Conservation (phyloP, 2,329 filamentous ascomycete species). For the Rutstroemia sydowiana region DNA sequence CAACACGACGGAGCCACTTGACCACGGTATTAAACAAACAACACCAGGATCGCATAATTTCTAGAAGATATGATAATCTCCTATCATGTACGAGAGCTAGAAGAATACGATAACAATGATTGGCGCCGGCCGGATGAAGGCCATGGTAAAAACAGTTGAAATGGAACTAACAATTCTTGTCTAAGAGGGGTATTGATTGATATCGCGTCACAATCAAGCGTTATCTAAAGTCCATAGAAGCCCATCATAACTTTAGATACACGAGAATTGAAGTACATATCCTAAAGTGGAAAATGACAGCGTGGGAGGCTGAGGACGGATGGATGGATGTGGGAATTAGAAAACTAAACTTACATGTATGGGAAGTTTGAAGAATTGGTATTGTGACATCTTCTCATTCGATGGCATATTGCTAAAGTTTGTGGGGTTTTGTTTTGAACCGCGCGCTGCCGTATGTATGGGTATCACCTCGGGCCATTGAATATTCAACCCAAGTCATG, state of each 20-base stretch:
- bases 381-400: slow-evolving; percentile 1
- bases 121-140: slow-evolving; percentile 4
- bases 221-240: too few relatives aligned
- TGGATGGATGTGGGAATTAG: background rate
- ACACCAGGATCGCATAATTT: background rate
- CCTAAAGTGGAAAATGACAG: too few relatives aligned
- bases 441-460: slow-evolving; percentile 9
- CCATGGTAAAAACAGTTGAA: too few relatives aligned
- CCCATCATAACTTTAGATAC: too few relatives aligned
- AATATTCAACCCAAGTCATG: slow-evolving; percentile 1
- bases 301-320: background rate
- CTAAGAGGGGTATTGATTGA: too few relatives aligned
- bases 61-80: background rate
- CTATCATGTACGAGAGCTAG: background rate
- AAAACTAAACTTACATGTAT: background rate
- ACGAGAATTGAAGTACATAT: too few relatives aligned
- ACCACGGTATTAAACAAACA: background rate
- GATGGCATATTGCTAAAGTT: background rate
- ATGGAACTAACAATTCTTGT: too few relatives aligned
- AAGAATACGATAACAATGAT: background rate
- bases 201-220: too few relatives aligned
- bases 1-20: background rate
- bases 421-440: background rate
- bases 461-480: background rate
- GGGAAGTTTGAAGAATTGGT: slow-evolving; percentile 4